These are phyloP conservation scores for Tetraselmis chui DNA, from an alignment of 139 green algal genomes.

Conservation along the genomic window DNA sequence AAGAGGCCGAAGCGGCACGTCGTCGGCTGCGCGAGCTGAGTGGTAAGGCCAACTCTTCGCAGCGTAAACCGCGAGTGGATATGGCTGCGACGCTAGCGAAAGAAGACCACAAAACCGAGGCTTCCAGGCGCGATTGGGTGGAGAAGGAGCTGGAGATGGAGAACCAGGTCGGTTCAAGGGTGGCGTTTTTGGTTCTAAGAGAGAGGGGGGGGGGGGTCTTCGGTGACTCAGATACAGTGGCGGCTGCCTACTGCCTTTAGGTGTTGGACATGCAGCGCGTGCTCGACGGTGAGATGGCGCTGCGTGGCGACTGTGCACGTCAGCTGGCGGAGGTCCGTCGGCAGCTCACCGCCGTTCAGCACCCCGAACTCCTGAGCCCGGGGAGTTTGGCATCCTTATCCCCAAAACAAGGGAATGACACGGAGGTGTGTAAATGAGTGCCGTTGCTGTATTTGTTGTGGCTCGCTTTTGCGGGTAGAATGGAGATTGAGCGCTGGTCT, in stretches of 20 bases:
- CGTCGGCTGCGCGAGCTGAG: slow-evolving; percentile 42
- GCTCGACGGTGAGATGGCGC: slow-evolving; percentile 72
- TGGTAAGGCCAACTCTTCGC: background rate
- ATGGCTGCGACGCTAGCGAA: background rate
- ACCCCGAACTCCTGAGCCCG: slow-evolving; percentile 15
- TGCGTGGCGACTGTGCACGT: slow-evolving; percentile 34
- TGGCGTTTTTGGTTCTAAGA: background rate
- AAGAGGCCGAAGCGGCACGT: slow-evolving; percentile 73
- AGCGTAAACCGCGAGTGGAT: background rate
- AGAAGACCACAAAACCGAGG: background rate
- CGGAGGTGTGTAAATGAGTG: too few species aligned
- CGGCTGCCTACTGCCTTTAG: slow-evolving; percentile 26
- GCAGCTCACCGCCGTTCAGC: slow-evolving; percentile 33
- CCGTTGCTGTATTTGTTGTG: too few species aligned
- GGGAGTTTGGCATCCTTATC: background rate
- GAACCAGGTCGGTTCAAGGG: slow-evolving; percentile 34
- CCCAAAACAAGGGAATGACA: slow-evolving; percentile 21
- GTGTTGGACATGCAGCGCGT: slow-evolving; percentile 35
- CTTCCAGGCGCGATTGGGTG: slow-evolving; percentile 58
- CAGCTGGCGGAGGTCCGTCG: slow-evolving; percentile 55
- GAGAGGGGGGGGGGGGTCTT: background rate
- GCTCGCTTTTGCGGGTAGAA: too few species aligned
- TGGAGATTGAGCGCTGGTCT: too few species aligned
- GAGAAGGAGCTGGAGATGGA: slow-evolving; percentile 69
- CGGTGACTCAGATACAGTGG: slow-evolving; percentile 25